Conservation (phyloP, 169 alveolate genomes). For the Plasmodium coatneyi region DNA sequence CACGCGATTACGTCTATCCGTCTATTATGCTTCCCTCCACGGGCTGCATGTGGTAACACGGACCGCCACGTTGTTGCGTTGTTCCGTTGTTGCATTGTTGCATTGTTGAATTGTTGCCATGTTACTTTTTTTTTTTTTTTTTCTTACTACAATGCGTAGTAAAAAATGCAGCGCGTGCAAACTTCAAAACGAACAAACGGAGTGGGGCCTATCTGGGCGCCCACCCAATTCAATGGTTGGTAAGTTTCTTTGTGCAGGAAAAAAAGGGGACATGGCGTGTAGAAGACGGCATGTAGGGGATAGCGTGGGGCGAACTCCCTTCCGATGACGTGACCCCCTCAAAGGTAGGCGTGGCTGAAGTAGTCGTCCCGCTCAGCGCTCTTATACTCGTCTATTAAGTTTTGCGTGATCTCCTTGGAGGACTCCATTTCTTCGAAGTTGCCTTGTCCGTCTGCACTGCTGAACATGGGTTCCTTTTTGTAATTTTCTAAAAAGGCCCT, state of each 20-base stretch:
- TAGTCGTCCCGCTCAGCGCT: slow-evolving; percentile 97
- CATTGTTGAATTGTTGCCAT: background rate
- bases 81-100: too few species aligned
- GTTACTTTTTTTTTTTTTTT: background rate
- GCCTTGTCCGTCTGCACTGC: slow-evolving; percentile 90
- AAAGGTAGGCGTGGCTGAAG: slow-evolving; percentile 75
- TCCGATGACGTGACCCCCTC: background rate
- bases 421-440: slow-evolving; percentile 92
- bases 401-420: slow-evolving; percentile 91
- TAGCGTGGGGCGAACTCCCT: too few species aligned
- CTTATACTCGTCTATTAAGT: slow-evolving; percentile 96
- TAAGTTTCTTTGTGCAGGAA: background rate
- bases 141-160: too few species aligned
- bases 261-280: background rate
- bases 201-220: background rate
- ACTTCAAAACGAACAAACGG: background rate
- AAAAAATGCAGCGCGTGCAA: background rate
- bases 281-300: too few species aligned
- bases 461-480: slow-evolving; percentile 88
- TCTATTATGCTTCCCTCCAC: slow-evolving; percentile 66
- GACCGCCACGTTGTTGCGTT: background rate
- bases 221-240: background rate
- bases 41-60: slow-evolving; percentile 69
- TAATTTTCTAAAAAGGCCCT: slow-evolving; percentile 98
- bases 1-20: slow-evolving; percentile 45